These are phyloP conservation scores for Xerocomus amazonicus DNA, from an alignment of 1,284 basidiomycete species.

Conservation along the genomic window DNA sequence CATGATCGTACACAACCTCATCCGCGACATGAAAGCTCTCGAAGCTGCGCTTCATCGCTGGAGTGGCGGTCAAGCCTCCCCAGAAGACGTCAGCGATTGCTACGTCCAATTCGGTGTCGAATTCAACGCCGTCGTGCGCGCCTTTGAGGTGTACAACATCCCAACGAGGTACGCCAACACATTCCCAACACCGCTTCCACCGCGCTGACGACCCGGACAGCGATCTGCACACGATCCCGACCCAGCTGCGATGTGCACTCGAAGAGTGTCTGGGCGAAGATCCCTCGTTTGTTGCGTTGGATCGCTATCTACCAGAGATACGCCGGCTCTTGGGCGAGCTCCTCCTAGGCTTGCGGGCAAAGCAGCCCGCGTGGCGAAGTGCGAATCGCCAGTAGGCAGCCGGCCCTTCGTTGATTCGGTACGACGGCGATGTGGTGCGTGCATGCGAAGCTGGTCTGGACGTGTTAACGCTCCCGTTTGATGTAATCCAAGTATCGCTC, in stretches of 20 bases:
- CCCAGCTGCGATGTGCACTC: slow-evolving; percentile 77
- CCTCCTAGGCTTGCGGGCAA: slow-evolving; percentile 78
- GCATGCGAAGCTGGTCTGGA: background rate
- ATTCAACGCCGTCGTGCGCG: slow-evolving; percentile 81
- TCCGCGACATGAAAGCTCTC: slow-evolving; percentile 84
- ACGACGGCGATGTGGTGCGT: background rate
- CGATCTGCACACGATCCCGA: slow-evolving; percentile 79
- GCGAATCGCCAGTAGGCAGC: slow-evolving; percentile 10
- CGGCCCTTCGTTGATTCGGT: background rate
- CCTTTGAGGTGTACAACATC: slow-evolving; percentile 78
- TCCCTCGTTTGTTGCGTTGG: slow-evolving; percentile 69
- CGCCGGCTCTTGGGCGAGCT: slow-evolving; percentile 78
- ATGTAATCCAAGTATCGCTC: background rate
- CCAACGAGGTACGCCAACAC: slow-evolving; percentile 64
- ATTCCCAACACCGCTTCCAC: too few relatives aligned
- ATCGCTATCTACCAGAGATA: slow-evolving; percentile 76
- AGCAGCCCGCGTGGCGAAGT: slow-evolving; percentile 68
- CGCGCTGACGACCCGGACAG: slow-evolving; percentile 39
- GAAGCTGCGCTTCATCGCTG: slow-evolving; percentile 79
- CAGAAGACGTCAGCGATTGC: slow-evolving; percentile 84
- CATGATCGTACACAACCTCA: slow-evolving; percentile 74
- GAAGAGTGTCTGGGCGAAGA: slow-evolving; percentile 87
- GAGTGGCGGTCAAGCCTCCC: slow-evolving; percentile 64
- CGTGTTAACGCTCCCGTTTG: background rate
- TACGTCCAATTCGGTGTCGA: slow-evolving; percentile 93